These are phyloP conservation scores for Trichoderma brevicompactum DNA, from an alignment of 2,329 filamentous ascomycete species.

Conservation along the genomic window DNA sequence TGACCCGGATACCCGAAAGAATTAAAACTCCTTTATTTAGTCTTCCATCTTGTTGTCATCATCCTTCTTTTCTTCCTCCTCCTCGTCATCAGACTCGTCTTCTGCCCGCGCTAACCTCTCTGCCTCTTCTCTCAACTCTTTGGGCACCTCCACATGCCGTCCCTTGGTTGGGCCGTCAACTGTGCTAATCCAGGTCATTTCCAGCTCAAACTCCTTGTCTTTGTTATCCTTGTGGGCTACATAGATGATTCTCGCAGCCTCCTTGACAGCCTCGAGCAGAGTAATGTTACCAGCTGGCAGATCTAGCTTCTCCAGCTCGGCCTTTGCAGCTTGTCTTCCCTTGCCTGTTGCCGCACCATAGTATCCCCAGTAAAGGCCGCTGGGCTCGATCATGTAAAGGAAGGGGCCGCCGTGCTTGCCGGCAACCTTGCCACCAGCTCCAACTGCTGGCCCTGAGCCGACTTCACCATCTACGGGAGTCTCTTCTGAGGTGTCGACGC, in stretches of 20 bases:
- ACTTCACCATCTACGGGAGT: conserved; percentile 88
- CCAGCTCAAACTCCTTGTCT: conserved; percentile 98
- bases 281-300: conserved; percentile 76
- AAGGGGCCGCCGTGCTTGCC: conserved; percentile 84
- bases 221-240: conserved; percentile 98
- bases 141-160: conserved; percentile 89
- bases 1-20: conserved; percentile 31
- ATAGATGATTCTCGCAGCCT: conserved; percentile 96
- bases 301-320: conserved; percentile 97
- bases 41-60: conserved; percentile 91
- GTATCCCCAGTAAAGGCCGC: conserved; percentile 97
- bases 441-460: conserved; percentile 75
- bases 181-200: conserved; percentile 97
- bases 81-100: conserved; percentile 84
- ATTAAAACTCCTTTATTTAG: conserved; percentile 50
- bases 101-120: conserved; percentile 91
- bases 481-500: conserved; percentile 89
- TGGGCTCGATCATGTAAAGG: conserved; percentile 99
- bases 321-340: conserved; percentile 94
- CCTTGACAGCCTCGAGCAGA: conserved; percentile 87
- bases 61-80: conserved; percentile 66
- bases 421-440: conserved; percentile 79
- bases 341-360: conserved; percentile 98
- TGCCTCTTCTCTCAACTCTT: conserved; percentile 86
- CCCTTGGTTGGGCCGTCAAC: conserved; percentile 87